phyloP scores from a whole-genome alignment of 129 eudicot genomes.

The Escallonia herrerae region DNA sequence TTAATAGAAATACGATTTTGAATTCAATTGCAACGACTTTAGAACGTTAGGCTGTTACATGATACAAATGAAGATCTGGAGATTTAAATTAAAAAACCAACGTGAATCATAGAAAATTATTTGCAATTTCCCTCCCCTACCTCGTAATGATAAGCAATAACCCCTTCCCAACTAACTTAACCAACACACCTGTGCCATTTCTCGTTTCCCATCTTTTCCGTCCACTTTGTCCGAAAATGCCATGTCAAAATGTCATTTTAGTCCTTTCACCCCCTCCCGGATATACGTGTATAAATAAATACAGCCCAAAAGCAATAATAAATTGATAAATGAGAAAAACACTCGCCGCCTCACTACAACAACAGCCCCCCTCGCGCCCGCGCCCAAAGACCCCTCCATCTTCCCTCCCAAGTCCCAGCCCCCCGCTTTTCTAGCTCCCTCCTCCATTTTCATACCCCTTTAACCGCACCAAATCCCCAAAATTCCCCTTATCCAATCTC shows the following conservation, averaged over 20 bases:
- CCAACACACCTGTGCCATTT: slow-evolving; percentile 6
- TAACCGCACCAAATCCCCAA: too few relatives aligned
- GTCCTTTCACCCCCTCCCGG: neutral
- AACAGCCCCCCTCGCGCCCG: neutral
- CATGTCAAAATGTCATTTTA: neutral
- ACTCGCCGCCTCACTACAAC: slow-evolving; percentile 14
- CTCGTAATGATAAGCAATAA: too few relatives aligned
- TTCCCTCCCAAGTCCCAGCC: slow-evolving; percentile 9
- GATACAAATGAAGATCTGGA: too few relatives aligned
- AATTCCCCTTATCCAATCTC: neutral
- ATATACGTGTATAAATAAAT: neutral
- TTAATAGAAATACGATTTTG: too few relatives aligned
- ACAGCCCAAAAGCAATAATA: neutral
- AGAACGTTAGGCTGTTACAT: too few relatives aligned
- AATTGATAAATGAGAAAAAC: slow-evolving; percentile 8
- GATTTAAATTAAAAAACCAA: too few relatives aligned
- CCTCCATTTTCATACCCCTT: too few relatives aligned
- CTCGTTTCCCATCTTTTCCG: neutral
- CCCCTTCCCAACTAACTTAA: slow-evolving; percentile 23
- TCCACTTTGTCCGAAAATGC: slow-evolving; percentile 8
- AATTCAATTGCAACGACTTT: too few relatives aligned
- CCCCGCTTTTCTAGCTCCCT: too few relatives aligned
- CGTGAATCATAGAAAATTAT: too few relatives aligned
- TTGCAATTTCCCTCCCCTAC: too few relatives aligned
- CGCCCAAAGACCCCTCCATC: slow-evolving; percentile 6